Evolutionary conservation across 2,329 filamentous ascomycete species (phyloP).

Genomic region (Colletotrichum horii): DNA sequence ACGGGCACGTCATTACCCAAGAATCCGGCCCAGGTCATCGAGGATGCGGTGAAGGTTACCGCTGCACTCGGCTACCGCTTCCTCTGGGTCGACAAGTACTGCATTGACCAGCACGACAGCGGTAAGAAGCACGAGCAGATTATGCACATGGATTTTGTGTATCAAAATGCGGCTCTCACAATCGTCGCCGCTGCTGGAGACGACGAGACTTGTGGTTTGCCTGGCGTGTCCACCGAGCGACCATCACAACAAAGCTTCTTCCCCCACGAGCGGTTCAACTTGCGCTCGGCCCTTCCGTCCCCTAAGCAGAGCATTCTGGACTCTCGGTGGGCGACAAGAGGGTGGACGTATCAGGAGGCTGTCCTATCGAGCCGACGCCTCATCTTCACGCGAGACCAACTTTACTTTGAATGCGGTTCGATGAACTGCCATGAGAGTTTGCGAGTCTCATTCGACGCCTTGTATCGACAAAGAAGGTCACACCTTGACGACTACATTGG

Average conservation of each 20-base stretch:
- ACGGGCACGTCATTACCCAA: neutral
- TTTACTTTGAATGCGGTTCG: constrained; percentile 29
- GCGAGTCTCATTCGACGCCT: neutral
- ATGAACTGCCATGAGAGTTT: constrained; percentile 1
- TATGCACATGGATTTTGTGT: constrained; percentile 29
- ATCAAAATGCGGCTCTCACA: constrained; percentile 25
- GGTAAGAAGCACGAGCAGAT: constrained; percentile 25
- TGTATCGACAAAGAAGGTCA: neutral
- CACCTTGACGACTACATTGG: neutral
- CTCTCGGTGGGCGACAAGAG: constrained; percentile 7
- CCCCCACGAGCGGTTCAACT: neutral
- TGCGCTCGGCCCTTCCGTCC: neutral
- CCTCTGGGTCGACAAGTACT: constrained; percentile 33
- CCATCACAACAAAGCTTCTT: neutral
- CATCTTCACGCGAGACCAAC: constrained; percentile 29
- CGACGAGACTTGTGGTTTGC: neutral
- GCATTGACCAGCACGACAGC: constrained; percentile 30
- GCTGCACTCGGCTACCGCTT: constrained; percentile 24
- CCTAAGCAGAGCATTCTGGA: neutral
- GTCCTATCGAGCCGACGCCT: constrained; percentile 23
- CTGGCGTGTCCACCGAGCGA: neutral
- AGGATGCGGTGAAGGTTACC: constrained; percentile 25
- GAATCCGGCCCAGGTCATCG: neutral
- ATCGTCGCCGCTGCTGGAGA: constrained; percentile 25
- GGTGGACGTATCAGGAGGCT: constrained; percentile 20